Conservation (phyloP, 202 grass and related monocot species). For the Carex sylvatica region DNA sequence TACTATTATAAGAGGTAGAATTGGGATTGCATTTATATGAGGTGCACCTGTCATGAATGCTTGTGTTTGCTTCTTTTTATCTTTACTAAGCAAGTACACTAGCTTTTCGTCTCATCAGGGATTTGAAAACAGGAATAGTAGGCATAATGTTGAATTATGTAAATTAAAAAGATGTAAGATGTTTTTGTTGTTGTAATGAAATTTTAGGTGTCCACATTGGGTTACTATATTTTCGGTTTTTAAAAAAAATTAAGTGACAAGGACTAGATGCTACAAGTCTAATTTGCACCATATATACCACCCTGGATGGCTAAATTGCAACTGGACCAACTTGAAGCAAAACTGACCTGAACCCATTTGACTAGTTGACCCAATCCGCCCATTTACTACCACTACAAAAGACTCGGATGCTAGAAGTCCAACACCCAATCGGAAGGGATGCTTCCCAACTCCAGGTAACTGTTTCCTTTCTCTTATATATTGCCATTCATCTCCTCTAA, state of each 20-base stretch:
- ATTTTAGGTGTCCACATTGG: background rate
- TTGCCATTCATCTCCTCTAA: too few species aligned
- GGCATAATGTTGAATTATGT: background rate
- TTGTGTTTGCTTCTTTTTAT: background rate
- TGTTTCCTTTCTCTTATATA: background rate
- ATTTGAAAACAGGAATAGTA: background rate
- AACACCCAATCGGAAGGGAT: background rate
- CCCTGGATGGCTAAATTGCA: background rate
- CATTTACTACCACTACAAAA: background rate
- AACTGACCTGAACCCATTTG: background rate
- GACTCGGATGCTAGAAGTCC: background rate
- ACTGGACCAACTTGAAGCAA: background rate
- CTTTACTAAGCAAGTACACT: background rate
- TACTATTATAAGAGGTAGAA: background rate
- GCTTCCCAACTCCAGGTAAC: too few species aligned
- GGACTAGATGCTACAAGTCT: background rate
- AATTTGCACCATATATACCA: background rate
- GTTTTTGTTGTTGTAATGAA: background rate
- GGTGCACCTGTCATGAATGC: background rate
- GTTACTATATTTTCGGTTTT: background rate
- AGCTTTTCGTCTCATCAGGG: background rate
- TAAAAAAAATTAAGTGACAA: background rate
- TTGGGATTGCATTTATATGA: background rate
- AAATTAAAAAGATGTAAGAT: background rate
- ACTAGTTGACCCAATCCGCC: background rate